Percentiles rank a stretch among this genome's conserved stretches.
Evolutionary conservation across 2,329 filamentous ascomycete species (phyloP).

Genomic region (Xylaria sp.): DNA sequence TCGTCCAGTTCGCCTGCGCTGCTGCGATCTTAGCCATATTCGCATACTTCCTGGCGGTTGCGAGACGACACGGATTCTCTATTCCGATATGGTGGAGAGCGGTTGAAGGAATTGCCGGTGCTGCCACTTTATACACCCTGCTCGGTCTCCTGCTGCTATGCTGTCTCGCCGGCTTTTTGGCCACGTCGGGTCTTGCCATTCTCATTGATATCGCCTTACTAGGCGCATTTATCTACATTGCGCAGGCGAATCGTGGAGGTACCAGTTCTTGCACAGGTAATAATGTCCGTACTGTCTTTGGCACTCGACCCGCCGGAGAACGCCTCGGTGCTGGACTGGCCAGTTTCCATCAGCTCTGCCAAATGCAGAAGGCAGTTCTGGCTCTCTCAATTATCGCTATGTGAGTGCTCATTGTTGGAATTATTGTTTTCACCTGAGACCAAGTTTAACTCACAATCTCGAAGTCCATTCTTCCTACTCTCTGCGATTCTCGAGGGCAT

Average conservation of each 20-base stretch:
- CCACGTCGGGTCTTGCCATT: conserved; percentile 69
- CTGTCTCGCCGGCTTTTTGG: conserved; percentile 67
- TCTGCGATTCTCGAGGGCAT: conserved; percentile 64
- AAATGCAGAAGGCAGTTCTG: conserved; percentile 69
- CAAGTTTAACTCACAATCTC: conserved; percentile 1
- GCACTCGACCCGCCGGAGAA: conserved; percentile 51
- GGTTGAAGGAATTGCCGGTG: conserved; percentile 72
- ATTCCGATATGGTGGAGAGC: conserved; percentile 65
- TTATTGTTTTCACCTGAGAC: background rate
- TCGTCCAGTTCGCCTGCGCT: conserved; percentile 66
- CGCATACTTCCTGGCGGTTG: conserved; percentile 76
- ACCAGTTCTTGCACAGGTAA: conserved; percentile 54
- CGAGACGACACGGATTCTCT: conserved; percentile 56
- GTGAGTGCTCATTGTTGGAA: conserved; percentile 40
- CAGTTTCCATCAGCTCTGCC: conserved; percentile 55
- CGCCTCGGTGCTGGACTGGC: conserved; percentile 46
- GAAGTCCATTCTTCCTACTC: conserved; percentile 67
- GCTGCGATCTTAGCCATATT: conserved; percentile 72
- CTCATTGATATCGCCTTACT: conserved; percentile 72
- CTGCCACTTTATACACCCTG: conserved; percentile 67
- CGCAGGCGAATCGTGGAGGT: conserved; percentile 66
- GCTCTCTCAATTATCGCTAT: conserved; percentile 73
- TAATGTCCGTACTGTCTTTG: conserved; percentile 61
- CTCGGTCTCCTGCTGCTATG: conserved; percentile 69
- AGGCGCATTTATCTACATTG: conserved; percentile 75